Conservation (phyloP, 495 filamentous ascomycete genomes). For the Talaromyces ruber region DNA sequence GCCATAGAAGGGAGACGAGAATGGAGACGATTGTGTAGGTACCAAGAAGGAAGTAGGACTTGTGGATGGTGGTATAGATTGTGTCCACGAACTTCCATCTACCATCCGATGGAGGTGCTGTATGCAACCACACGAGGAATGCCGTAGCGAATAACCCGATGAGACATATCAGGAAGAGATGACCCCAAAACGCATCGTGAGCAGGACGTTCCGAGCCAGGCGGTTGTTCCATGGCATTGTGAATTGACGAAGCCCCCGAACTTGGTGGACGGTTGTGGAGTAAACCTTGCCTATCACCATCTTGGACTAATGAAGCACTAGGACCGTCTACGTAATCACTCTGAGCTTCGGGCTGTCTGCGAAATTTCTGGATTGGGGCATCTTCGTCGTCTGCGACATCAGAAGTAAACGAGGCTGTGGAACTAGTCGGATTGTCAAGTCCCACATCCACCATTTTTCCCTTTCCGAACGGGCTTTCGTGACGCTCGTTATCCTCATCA, state of each 20-base stretch:
- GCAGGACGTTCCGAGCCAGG: conserved; percentile 39
- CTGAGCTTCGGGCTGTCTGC: conserved; percentile 37
- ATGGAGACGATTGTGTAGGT: conserved; percentile 87
- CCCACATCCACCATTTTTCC: conserved; percentile 81
- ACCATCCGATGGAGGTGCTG: conserved; percentile 50
- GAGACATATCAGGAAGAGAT: conserved; percentile 75
- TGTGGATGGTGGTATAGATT: conserved; percentile 80
- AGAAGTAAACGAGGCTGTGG: conserved; percentile 27
- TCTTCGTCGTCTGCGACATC: conserved; percentile 57
- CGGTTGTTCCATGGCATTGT: conserved; percentile 34
- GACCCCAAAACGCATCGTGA: conserved; percentile 93
- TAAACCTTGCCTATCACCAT: conserved; percentile 34
- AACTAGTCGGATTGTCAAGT: conserved; percentile 56
- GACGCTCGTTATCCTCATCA: conserved; percentile 25
- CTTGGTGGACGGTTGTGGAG: conserved; percentile 31
- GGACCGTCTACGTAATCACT: conserved; percentile 22
- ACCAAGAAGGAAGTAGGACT: conserved; percentile 81
- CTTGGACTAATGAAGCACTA: conserved; percentile 34
- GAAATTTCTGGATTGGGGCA: conserved; percentile 82
- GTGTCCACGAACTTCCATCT: conserved; percentile 75
- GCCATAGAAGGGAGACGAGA: conserved; percentile 81
- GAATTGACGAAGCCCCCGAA: conserved; percentile 35
- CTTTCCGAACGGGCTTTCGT: conserved; percentile 44
- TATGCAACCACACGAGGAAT: conserved; percentile 82
- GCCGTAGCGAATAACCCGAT: conserved; percentile 79